Percentiles rank a stretch among this genome's conserved stretches.
Conservation (phyloP, 2,329 filamentous ascomycete species). For the Aspergillus ochraceus region DNA sequence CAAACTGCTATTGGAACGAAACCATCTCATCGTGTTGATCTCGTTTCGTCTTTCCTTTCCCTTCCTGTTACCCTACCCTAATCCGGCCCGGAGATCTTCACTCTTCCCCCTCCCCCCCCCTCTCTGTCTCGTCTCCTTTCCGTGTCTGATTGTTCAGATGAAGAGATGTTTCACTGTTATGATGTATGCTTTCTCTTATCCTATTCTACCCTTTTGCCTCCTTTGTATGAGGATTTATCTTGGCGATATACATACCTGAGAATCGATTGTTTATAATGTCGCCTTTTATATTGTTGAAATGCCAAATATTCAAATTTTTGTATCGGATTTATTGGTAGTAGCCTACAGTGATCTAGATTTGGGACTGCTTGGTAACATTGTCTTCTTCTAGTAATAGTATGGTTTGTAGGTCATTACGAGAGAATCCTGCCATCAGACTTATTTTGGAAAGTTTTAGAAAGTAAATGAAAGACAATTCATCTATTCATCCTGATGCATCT, state of each 20-base stretch:
- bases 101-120: neutral
- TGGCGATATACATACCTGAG: constrained; percentile 10
- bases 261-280: constrained; percentile 10
- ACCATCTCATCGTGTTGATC: neutral
- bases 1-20: neutral
- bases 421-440: no score
- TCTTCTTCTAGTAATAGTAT: no score
- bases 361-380: no score
- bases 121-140: neutral
- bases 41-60: constrained; percentile 4
- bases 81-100: neutral
- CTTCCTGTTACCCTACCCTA: constrained; percentile 3
- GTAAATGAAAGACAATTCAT: neutral
- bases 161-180: constrained; percentile 30
- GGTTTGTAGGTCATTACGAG: no score
- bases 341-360: no score
- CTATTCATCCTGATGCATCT: neutral
- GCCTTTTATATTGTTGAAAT: neutral
- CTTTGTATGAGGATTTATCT: constrained; percentile 5
- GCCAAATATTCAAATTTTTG: neutral
- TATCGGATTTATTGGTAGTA: no score
- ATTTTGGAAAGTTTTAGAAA: no score
- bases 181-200: constrained; percentile 27
- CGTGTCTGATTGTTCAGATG: constrained; percentile 11
- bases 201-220: constrained; percentile 4